Conservation (phyloP, 306 rosid genomes). For the Amphicarpaea edgeworthii region DNA sequence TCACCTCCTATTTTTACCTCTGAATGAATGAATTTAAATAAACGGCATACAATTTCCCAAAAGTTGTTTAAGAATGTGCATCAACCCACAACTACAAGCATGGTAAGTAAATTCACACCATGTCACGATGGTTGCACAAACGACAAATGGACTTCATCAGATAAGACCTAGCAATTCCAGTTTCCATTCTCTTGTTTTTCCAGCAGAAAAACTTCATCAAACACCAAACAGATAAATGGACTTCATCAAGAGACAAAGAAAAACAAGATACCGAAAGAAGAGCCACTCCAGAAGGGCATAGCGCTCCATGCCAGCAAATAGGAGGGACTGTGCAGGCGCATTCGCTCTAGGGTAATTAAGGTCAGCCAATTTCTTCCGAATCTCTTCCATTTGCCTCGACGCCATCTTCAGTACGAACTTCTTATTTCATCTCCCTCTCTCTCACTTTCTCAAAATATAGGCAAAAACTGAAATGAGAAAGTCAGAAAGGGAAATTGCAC, state of each 20-base stretch:
- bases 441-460: neutral
- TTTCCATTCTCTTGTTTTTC: constrained; percentile 3
- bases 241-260: neutral
- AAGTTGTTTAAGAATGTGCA: neutral
- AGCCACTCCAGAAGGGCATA: constrained; percentile 98
- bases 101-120: neutral
- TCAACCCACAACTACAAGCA: neutral
- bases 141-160: neutral
- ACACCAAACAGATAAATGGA: neutral
- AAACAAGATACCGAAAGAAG: constrained; percentile 72
- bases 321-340: constrained; percentile 93
- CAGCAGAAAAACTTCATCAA: neutral
- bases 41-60: neutral
- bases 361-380: constrained; percentile 74
- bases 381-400: constrained; percentile 96
- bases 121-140: neutral
- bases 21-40: neutral
- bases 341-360: constrained; percentile 86
- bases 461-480: constrained; percentile 8
- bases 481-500: neutral
- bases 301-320: constrained; percentile 98
- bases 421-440: constrained; percentile 28
- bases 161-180: constrained; percentile 5
- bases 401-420: constrained; percentile 62
- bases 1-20: constrained; percentile 22